Evolutionary conservation across 1,284 basidiomycete species (phyloP), one percentile per base, ranked within the genome.

Genomic region (Trametes versicolor): DNA sequence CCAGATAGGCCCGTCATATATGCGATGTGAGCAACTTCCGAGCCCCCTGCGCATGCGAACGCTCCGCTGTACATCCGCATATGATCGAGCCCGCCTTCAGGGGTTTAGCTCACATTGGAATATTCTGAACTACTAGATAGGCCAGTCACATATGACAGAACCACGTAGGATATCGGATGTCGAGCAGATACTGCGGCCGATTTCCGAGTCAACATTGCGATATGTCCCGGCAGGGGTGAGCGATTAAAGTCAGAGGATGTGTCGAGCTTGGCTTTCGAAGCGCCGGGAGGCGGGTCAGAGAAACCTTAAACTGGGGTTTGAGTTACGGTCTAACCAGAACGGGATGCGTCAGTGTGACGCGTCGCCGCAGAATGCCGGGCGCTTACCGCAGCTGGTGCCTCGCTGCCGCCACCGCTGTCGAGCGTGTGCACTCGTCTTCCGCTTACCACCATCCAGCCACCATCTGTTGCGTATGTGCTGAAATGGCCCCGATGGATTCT

Each of bases 401-500:
- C 41, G 45, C 59, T 52, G 47, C 59, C 56, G 54, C 60, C 48
- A 29, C 54, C 21, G 48, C 48, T 34, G 52, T 39, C 50, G 51
- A 23, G 59, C 61, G 36, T 58, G 43, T 51, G 37, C 19, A 32
- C 29, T 27, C 29, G 37, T 59, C 52, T 58, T 43, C 27, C 60
- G 43, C 39, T 49, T 57, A 45, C 63, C 45, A 27, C 32, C 60
- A 25, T 37, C 29, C 45, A 29, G 39, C 63, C 45, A 27, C 32
- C 60, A 25, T 37, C 29, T 49, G 34, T 60, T 34, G 32, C 63
- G 58, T 23, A 52, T 43, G 43, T 9, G 29, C 57, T 62, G 39
- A 34, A 53, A 78, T 78, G 77, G 71, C 77, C 39, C 68, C 71
- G 5, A 64, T 73, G 58, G 71, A 74, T 37, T 76, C 78, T 32